Evolutionary conservation across 2,329 filamentous ascomycete genomes (phyloP), one percentile per base, ranked within the genome.

Genomic region (Rosellinia necatrix): DNA sequence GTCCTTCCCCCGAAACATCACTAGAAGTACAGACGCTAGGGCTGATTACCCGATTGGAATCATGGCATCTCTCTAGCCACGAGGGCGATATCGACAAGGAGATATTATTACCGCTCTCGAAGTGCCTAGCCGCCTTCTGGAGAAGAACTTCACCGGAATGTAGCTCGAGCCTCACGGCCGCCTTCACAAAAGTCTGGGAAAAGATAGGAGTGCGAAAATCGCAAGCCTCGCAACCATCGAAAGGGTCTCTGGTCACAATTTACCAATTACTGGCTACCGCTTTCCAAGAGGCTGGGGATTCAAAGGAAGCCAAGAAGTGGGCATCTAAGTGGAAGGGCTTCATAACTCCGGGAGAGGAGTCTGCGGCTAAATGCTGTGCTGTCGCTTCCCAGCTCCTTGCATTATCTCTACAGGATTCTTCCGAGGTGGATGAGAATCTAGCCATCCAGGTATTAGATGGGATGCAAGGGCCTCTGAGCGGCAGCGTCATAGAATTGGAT

Each of bases 1-100:
- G 79, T 57, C 78, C 86, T 3, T 76, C 76, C 1, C 86, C 89
- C 1, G 74, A 78, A 19, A 71, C 76, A 1, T 82, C 83, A 1
- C 80, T 92, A 46, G 79, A 83, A 58, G 70, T 91, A 1, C 89
- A 92, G 63, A 74, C 78, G 1, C 70, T 89, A 1, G 88, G 85
- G 8, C 78, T 92, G 34, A 77, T 79, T 21, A 75, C 81, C 6
- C 81, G 87, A 25, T 71, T 86, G n/a, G 74, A 76, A 37, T 90
- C 85, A 81, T 91, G 88, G 88, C 76, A 72, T 37, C 65, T 90
- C 54, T 81, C 81, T 6, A 77, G 79, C 1, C 86, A 90, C 64
- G 70, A 80, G 56, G 81, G 81, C 1, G 80, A 88, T 54, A 68
- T 81, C 4, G 81, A 85, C 30, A 85, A 84, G 53, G 88, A 91